A percentile compares a stretch with the other conserved stretches of the same genome.
Conservation (phyloP, 2,329 filamentous ascomycete species). For the Trichoderma sp. region DNA sequence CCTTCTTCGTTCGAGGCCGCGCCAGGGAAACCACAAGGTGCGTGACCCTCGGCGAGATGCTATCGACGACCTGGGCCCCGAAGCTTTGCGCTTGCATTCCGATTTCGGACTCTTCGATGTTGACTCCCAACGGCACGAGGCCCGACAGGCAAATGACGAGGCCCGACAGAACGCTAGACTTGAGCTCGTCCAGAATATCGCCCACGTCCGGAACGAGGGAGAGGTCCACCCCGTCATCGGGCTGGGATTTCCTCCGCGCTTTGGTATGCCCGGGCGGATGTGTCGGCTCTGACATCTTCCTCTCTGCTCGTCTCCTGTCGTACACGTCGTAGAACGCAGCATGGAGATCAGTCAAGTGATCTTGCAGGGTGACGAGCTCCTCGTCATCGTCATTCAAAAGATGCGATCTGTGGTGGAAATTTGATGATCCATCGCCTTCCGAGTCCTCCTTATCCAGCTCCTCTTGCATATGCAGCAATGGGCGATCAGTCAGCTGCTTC, state of each 20-base stretch:
- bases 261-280: constrained; percentile 42
- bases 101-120: constrained; percentile 80
- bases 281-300: constrained; percentile 42
- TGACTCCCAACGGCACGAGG: constrained; percentile 79
- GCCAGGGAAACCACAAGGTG: constrained; percentile 73
- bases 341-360: constrained; percentile 76
- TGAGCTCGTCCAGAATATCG: constrained; percentile 79
- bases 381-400: constrained; percentile 85
- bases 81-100: constrained; percentile 85
- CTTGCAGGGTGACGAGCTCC: constrained; percentile 76
- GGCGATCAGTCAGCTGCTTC: constrained; percentile 85
- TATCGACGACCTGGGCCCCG: constrained; percentile 66
- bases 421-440: constrained; percentile 35
- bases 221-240: constrained; percentile 50
- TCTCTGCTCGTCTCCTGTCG: constrained; percentile 55
- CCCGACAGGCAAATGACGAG: constrained; percentile 86
- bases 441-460: constrained; percentile 75
- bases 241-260: constrained; percentile 37
- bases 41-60: constrained; percentile 65
- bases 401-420: constrained; percentile 62
- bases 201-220: constrained; percentile 79
- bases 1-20: constrained; percentile 83
- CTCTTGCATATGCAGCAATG: constrained; percentile 89
- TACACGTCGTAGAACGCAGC: constrained; percentile 81
- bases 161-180: constrained; percentile 72